These are phyloP conservation scores for Ganoderma leucocontextum DNA, from an alignment of 1,284 basidiomycete genomes.

Conservation along the genomic window DNA sequence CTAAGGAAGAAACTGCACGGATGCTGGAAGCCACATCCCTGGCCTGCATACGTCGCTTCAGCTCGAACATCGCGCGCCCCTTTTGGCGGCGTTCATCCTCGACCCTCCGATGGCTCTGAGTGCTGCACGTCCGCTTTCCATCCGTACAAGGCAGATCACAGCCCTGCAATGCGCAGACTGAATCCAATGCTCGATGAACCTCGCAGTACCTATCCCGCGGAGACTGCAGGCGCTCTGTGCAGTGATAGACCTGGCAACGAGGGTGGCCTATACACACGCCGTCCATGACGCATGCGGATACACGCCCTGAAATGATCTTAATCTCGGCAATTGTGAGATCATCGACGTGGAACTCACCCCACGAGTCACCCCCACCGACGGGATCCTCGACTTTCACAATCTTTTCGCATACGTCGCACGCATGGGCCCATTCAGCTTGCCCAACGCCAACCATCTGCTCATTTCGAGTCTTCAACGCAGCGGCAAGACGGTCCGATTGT, in stretches of 20 bases:
- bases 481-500: background rate
- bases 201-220: constrained; percentile 27
- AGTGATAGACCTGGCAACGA: constrained; percentile 40
- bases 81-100: background rate
- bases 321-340: background rate
- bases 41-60: background rate
- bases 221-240: constrained; percentile 28
- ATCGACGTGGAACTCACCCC: background rate
- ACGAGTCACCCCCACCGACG: background rate
- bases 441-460: background rate
- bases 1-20: background rate
- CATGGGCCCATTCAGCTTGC: constrained; percentile 28
- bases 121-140: background rate
- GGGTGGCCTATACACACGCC: constrained; percentile 44
- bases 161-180: background rate
- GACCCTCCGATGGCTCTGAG: background rate
- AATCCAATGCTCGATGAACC: background rate
- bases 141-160: background rate
- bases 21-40: background rate
- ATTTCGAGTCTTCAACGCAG: background rate
- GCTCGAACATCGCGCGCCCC: background rate
- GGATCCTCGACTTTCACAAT: background rate
- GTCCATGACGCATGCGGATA: constrained; percentile 39
- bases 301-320: constrained; percentile 6
- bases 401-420: constrained; percentile 33